Conservation (phyloP, 257 asterid genomes). For the Solanum chaucha region DNA sequence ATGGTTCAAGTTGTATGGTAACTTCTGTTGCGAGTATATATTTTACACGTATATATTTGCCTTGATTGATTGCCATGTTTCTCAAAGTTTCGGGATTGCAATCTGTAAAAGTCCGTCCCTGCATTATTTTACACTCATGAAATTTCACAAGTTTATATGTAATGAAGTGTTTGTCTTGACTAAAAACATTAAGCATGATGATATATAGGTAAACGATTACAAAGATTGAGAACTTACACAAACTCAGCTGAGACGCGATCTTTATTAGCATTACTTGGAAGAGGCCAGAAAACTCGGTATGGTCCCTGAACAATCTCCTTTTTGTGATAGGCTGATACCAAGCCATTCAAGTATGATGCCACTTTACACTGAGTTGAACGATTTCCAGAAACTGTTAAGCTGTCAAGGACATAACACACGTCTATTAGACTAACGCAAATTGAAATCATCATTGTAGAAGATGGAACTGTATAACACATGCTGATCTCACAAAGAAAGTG, state of each 20-base stretch:
- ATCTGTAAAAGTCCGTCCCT: conserved; percentile 67
- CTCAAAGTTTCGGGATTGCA: conserved; percentile 46
- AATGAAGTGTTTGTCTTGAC: background rate
- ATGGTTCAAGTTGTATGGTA: background rate
- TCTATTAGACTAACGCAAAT: conserved; percentile 2
- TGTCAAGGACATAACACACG: conserved; percentile 15
- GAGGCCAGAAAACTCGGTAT: conserved; percentile 55
- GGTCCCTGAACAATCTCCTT: conserved; percentile 66
- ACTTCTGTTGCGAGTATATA: background rate
- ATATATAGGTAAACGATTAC: background rate
- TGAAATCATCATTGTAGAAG: background rate
- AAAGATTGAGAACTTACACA: conserved; percentile 35
- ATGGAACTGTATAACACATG: background rate
- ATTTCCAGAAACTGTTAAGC: conserved; percentile 54
- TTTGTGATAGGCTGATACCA: conserved; percentile 36
- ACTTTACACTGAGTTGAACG: conserved; percentile 30
- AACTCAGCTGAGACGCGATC: conserved; percentile 60
- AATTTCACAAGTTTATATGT: background rate
- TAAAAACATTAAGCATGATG: background rate
- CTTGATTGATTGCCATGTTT: conserved; percentile 40
- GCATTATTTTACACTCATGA: conserved; percentile 11
- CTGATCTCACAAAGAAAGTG: background rate
- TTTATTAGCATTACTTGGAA: conserved; percentile 56
- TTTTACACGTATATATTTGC: conserved; percentile 16
- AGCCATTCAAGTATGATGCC: conserved; percentile 10